These are phyloP conservation scores for Fusarium xyrophilum DNA, from an alignment of 2,329 filamentous ascomycete species.

Conservation along the genomic window DNA sequence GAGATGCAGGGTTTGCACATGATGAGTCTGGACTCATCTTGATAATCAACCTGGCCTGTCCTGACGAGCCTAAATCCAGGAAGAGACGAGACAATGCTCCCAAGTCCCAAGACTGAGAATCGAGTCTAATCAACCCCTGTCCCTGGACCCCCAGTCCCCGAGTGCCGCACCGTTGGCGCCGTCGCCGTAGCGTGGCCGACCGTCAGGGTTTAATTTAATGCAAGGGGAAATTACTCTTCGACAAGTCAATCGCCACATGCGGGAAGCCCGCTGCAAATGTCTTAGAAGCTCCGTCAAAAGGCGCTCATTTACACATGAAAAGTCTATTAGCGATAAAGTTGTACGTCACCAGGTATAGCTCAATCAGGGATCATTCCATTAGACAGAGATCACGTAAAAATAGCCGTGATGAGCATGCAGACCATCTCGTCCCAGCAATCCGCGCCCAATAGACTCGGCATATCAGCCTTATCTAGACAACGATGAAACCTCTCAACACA, in stretches of 20 bases:
- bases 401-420: not conserved
- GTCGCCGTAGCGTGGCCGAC: constrained; percentile 32
- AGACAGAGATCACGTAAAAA: not conserved
- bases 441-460: constrained; percentile 8
- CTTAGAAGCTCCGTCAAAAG: not conserved
- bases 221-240: constrained; percentile 38
- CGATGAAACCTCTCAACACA: constrained; percentile 1
- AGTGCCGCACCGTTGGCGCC: constrained; percentile 42
- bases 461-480: constrained; percentile 33
- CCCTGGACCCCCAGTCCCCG: constrained; percentile 7
- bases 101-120: constrained; percentile 13
- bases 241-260: constrained; percentile 2
- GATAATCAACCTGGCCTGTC: not conserved
- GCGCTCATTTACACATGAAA: not conserved
- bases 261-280: constrained; percentile 8
- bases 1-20: not conserved
- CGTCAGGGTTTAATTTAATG: constrained; percentile 41
- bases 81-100: constrained; percentile 3
- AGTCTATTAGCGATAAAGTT: not conserved
- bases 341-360: not conserved
- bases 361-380: not conserved
- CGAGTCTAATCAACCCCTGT: constrained; percentile 12
- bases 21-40: constrained; percentile 4
- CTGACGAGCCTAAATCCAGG: not conserved
- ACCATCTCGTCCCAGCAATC: not conserved